These are phyloP conservation scores for Komagataella populi DNA, from an alignment of 805 yeast genomes.

Conservation along the genomic window DNA sequence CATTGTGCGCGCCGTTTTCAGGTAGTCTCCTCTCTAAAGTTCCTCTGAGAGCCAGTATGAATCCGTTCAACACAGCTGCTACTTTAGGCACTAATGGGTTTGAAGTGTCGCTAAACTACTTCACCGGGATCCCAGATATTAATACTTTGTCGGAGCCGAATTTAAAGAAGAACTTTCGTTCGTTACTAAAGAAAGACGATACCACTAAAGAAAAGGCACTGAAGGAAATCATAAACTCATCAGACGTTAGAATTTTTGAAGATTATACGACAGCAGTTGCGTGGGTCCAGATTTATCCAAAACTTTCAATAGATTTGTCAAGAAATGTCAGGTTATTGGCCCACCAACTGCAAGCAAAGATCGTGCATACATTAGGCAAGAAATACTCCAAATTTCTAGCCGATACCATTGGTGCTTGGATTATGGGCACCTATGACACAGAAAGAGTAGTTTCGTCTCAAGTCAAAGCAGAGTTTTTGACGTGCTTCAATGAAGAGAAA, in stretches of 20 bases:
- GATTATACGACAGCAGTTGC: constrained; percentile 44
- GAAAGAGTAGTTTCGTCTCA: constrained; percentile 48
- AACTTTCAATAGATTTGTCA: constrained; percentile 60
- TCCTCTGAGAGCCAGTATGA: background rate
- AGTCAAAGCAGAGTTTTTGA: constrained; percentile 30
- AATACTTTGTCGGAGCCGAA: constrained; percentile 27
- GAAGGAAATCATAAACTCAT: constrained; percentile 27
- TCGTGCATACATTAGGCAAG: constrained; percentile 39
- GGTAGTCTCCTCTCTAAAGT: background rate
- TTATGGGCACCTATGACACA: constrained; percentile 57
- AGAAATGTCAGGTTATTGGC: constrained; percentile 45
- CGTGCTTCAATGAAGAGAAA: constrained; percentile 45
- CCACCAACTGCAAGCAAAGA: constrained; percentile 50
- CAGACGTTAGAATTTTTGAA: constrained; percentile 10
- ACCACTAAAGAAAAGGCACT: constrained; percentile 80
- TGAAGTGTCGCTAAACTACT: constrained; percentile 58
- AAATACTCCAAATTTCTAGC: constrained; percentile 50
- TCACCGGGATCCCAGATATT: constrained; percentile 70
- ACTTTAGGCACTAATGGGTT: constrained; percentile 23
- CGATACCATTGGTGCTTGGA: constrained; percentile 61
- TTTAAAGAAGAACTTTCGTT: constrained; percentile 56
- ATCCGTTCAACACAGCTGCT: background rate
- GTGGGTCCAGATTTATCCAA: constrained; percentile 77
- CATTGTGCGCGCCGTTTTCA: background rate
- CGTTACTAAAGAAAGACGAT: constrained; percentile 63